phyloP scores from a whole-genome alignment of 2,329 filamentous ascomycete species.

The Cercospora brassicicola region DNA sequence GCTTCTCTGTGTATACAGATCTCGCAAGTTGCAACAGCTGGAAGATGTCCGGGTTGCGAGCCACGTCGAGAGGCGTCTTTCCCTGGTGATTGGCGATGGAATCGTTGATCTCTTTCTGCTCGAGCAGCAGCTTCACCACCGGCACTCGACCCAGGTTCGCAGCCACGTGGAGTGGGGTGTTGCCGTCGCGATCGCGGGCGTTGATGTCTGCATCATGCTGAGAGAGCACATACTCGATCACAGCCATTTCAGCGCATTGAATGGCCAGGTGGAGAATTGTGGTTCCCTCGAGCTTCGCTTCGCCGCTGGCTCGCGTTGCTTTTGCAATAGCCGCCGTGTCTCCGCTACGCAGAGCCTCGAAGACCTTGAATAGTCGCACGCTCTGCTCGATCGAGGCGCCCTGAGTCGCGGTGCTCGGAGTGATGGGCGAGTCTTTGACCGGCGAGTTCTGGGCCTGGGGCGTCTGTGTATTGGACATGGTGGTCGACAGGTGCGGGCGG shows the following conservation, averaged over 20 bases:
- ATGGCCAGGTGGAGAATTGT: conserved; percentile 91
- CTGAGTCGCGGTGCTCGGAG: conserved; percentile 35
- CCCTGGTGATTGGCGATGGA: conserved; percentile 80
- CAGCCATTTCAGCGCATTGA: conserved; percentile 87
- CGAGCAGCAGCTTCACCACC: conserved; percentile 79
- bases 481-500: conserved; percentile 40
- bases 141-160: conserved; percentile 76
- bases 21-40: conserved; percentile 88
- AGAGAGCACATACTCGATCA: conserved; percentile 92
- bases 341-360: conserved; percentile 86
- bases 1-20: conserved; percentile 84
- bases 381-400: conserved; percentile 75
- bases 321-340: conserved; percentile 88
- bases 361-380: conserved; percentile 88
- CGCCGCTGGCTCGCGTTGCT: conserved; percentile 62
- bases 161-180: conserved; percentile 87
- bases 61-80: conserved; percentile 81
- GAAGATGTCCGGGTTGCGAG: conserved; percentile 91
- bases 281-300: conserved; percentile 68
- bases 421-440: conserved; percentile 24
- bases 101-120: conserved; percentile 83
- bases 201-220: conserved; percentile 69
- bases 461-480: conserved; percentile 36
- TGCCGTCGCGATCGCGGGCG: conserved; percentile 84
- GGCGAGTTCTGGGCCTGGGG: conserved; percentile 23